Conservation (phyloP, 192 early-diverging fungal genomes). For the Oehlia diaphana region DNA sequence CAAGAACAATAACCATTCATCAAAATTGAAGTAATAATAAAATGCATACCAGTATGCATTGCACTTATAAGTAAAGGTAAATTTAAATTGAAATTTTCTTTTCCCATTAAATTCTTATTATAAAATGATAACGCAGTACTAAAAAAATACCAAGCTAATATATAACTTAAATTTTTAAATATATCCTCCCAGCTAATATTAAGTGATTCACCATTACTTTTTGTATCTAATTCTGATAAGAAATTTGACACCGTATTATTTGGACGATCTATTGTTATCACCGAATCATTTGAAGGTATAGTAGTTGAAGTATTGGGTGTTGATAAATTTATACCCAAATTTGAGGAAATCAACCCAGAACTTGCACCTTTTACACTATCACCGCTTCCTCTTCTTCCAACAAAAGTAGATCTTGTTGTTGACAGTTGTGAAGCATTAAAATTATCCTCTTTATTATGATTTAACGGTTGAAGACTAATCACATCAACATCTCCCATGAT, state of each 20-base stretch:
- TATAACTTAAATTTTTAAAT: slow-evolving; percentile 46
- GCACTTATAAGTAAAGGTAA: slow-evolving; percentile 77
- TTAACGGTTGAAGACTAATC: too few species aligned
- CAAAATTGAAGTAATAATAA: slow-evolving; percentile 57
- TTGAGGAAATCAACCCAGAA: not conserved
- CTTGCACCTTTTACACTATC: not conserved
- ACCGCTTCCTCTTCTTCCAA: too few species aligned
- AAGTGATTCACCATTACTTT: not conserved
- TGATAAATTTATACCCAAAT: not conserved
- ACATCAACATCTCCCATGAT: too few species aligned
- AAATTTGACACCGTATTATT: slow-evolving; percentile 19
- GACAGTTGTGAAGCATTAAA: too few species aligned
- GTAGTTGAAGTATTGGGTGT: not conserved
- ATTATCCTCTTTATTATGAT: too few species aligned
- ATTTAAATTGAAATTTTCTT: slow-evolving; percentile 69
- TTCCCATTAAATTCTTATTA: slow-evolving; percentile 83
- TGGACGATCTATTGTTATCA: slow-evolving; percentile 4
- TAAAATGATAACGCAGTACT: slow-evolving; percentile 76
- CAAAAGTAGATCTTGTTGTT: too few species aligned
- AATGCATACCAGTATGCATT: slow-evolving; percentile 75
- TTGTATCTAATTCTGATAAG: slow-evolving; percentile 21
- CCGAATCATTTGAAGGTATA: not conserved
- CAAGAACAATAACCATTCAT: slow-evolving; percentile 44
- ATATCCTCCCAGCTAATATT: not conserved
- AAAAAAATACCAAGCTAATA: slow-evolving; percentile 71